Evolutionary conservation across 805 yeast genomes (phyloP), one percentile per base, ranked within the genome.

Genomic region (Candida broadrunensis): DNA sequence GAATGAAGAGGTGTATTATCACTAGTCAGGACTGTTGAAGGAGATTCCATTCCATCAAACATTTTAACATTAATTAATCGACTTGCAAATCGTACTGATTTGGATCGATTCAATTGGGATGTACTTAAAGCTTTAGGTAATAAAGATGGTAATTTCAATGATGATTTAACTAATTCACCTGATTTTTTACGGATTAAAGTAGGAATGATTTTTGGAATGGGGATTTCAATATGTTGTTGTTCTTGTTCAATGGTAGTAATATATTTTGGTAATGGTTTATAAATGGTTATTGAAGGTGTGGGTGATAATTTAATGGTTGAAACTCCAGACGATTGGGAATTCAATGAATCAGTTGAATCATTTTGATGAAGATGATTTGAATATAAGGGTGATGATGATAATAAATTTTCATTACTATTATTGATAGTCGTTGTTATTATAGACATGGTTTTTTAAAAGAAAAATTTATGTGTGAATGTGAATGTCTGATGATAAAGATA

Each of bases 131-230:
- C 54, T 26, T 56, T 48, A 13, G 48, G 49, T 17, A 54, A 39
- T 13, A 60, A 35, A 1, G 49, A 23, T 46, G 74, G 68, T 31
- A 75, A 63, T 55, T 82, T 84, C 41, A 88, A 69, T 13, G 88
- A 82, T 5, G 90, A 80, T 56, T 86, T 86, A 38, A 88, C 87
- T 33, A 85, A 65, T 56, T 88, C 96, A 11, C 96, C 97, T 1
- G 89, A 80, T 59, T 88, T 88, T 61, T 89, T 89, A 38, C 93
- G 80, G 5, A 88, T 72, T 41, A 85, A 63, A 35, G 53, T 52
- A 3, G 50, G 50, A 26, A 45, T 42, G 3, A 14, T n/a, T n/a
- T n/a, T n/a, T n/a, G n/a, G n/a, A n/a, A n/a, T n/a, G 6, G 24
- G 24, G 9, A 33, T 18, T 15, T 17, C 25, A 15, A 32, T 24